phyloP scores from a whole-genome alignment of 1,139 yeast genomes.

The Geotrichum aggregatum region DNA sequence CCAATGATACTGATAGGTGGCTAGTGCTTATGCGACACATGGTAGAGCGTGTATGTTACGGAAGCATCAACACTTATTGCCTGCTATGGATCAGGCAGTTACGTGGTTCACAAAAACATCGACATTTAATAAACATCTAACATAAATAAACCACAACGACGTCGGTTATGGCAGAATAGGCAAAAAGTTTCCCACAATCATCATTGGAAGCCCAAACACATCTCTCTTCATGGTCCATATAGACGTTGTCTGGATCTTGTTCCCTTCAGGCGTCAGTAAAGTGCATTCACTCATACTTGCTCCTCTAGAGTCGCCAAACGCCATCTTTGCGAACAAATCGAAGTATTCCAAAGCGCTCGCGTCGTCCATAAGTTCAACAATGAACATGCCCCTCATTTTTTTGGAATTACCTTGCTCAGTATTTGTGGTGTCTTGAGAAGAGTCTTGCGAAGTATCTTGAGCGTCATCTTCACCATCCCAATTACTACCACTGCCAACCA shows the following conservation, averaged over 20 bases:
- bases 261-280: constrained; percentile 53
- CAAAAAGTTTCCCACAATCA: constrained; percentile 73
- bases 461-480: too few species aligned
- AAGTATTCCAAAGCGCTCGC: constrained; percentile 81
- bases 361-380: constrained; percentile 87
- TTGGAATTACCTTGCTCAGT: too few species aligned
- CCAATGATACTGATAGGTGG: constrained; percentile 56
- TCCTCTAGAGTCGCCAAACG: constrained; percentile 89
- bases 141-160: constrained; percentile 4
- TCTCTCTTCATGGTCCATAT: constrained; percentile 90
- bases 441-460: too few species aligned
- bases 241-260: constrained; percentile 61
- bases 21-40: too few species aligned
- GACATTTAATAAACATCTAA: too few species aligned
- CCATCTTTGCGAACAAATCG: constrained; percentile 75
- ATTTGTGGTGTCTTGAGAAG: too few species aligned
- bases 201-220: constrained; percentile 90
- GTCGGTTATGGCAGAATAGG: constrained; percentile 24
- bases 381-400: constrained; percentile 61
- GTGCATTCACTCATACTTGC: constrained; percentile 82
- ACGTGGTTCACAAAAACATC: constrained; percentile 18
- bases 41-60: too few species aligned
- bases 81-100: too few species aligned
- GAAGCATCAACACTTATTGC: too few species aligned
- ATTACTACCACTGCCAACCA: constrained; percentile 42